Evolutionary conservation across 2,329 filamentous ascomycete genomes (phyloP).

Genomic region (Aspergillus sp.): DNA sequence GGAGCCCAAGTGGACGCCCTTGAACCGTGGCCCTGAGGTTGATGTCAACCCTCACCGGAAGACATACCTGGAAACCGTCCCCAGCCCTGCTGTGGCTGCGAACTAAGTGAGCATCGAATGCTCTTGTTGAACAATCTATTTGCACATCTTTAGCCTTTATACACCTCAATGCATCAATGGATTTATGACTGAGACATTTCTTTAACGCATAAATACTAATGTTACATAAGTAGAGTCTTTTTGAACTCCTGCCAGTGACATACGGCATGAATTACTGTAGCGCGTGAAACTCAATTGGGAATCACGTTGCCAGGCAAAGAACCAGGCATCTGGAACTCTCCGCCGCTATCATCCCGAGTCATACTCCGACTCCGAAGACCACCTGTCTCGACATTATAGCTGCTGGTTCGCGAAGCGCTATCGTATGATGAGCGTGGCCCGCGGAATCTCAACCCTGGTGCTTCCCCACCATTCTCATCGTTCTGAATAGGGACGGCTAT

Average conservation of each 20-base stretch:
- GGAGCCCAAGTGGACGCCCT: conserved; percentile 94
- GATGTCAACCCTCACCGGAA: conserved; percentile 72
- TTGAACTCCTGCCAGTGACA: background rate
- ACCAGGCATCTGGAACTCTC: conserved; percentile 35
- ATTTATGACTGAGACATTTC: background rate
- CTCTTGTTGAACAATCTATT: conserved; percentile 3
- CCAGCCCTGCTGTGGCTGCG: conserved; percentile 18
- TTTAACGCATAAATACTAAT: background rate
- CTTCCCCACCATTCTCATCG: conserved; percentile 17
- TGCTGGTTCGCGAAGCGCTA: conserved; percentile 26
- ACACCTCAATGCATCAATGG: background rate
- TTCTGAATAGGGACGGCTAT: conserved; percentile 16
- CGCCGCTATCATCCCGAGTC: conserved; percentile 24
- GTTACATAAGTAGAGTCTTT: background rate
- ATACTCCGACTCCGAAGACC: conserved; percentile 26
- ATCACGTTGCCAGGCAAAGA: conserved; percentile 25
- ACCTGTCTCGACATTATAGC: conserved; percentile 28
- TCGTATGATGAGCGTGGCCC: conserved; percentile 24
- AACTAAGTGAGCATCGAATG: conserved; percentile 9
- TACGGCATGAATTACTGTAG: background rate
- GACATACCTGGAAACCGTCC: conserved; percentile 57
- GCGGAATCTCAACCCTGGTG: conserved; percentile 30
- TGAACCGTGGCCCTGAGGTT: conserved; percentile 72
- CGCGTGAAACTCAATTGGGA: conserved; percentile 12
- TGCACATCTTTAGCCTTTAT: background rate